Conservation (phyloP, 148 eudicot species). For the Camellia sinensis region DNA sequence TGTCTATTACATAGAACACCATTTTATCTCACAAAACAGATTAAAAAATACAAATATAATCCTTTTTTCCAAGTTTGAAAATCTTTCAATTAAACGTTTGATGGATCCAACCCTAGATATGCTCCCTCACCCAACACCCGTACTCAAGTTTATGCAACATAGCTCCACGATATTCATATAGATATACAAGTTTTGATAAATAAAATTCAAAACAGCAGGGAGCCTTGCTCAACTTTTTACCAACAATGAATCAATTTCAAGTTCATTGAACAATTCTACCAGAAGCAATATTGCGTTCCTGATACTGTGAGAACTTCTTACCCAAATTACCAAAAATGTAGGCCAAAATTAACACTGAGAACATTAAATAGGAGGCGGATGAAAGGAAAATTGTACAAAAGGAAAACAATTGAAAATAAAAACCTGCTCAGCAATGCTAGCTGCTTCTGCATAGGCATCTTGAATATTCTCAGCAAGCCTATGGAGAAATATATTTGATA, state of each 20-base stretch:
- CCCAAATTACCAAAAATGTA: not conserved
- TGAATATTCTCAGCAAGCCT: conserved; percentile 99
- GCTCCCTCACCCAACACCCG: too few relatives aligned
- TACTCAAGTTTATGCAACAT: too few relatives aligned
- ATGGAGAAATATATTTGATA: conserved; percentile 96
- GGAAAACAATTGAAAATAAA: not conserved
- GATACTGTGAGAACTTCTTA: not conserved
- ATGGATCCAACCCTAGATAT: too few relatives aligned
- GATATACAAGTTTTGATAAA: too few relatives aligned
- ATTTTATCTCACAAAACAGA: too few relatives aligned
- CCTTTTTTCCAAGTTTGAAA: too few relatives aligned
- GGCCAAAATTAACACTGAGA: not conserved
- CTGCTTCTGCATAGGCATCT: conserved; percentile 99
- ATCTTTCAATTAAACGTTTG: too few relatives aligned
- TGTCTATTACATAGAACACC: too few relatives aligned
- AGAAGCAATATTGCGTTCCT: not conserved
- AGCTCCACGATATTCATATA: too few relatives aligned
- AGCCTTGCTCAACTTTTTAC: not conserved
- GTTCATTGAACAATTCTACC: not conserved
- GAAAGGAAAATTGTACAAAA: not conserved
- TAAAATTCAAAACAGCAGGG: not conserved
- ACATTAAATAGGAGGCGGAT: not conserved
- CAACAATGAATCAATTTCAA: not conserved
- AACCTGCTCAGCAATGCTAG: conserved; percentile 99
- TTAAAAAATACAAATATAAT: too few relatives aligned